These are phyloP conservation scores for Lodderomyces beijingensis DNA, from an alignment of 1,139 yeast species.

Conservation along the genomic window DNA sequence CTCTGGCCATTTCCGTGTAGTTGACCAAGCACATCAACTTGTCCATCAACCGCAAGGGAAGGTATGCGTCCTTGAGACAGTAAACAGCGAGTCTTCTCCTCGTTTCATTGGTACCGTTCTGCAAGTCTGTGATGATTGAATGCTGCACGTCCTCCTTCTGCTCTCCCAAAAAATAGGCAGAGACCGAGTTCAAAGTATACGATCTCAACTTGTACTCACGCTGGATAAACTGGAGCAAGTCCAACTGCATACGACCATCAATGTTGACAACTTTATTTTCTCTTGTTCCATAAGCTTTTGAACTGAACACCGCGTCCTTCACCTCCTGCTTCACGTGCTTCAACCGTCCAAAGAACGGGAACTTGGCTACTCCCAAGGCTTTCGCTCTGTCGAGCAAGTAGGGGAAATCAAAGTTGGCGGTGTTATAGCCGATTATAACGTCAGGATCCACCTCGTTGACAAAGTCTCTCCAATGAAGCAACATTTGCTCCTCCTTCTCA, in stretches of 20 bases:
- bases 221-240: conserved; percentile 86
- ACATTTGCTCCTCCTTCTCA: conserved; percentile 74
- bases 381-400: conserved; percentile 84
- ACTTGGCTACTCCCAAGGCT: conserved; percentile 60
- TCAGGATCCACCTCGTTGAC: conserved; percentile 86
- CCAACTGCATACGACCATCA: conserved; percentile 95
- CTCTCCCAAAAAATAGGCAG: conserved; percentile 89
- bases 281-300: conserved; percentile 95
- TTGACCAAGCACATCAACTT: conserved; percentile 95
- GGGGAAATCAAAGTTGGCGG: conserved; percentile 92
- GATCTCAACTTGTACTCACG: conserved; percentile 93
- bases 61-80: conserved; percentile 92
- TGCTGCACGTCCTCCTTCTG: conserved; percentile 98
- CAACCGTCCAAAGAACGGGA: conserved; percentile 87
- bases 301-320: conserved; percentile 79
- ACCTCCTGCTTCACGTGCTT: conserved; percentile 65
- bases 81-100: conserved; percentile 94
- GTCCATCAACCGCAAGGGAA: conserved; percentile 82
- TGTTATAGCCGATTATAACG: conserved; percentile 94
- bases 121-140: conserved; percentile 90
- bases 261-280: conserved; percentile 89
- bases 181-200: conserved; percentile 91
- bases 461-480: conserved; percentile 81
- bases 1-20: conserved; percentile 99
- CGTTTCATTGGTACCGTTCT: conserved; percentile 87